phyloP scores from a whole-genome alignment of 805 yeast species.

The Barnettozyma botsteinii region DNA sequence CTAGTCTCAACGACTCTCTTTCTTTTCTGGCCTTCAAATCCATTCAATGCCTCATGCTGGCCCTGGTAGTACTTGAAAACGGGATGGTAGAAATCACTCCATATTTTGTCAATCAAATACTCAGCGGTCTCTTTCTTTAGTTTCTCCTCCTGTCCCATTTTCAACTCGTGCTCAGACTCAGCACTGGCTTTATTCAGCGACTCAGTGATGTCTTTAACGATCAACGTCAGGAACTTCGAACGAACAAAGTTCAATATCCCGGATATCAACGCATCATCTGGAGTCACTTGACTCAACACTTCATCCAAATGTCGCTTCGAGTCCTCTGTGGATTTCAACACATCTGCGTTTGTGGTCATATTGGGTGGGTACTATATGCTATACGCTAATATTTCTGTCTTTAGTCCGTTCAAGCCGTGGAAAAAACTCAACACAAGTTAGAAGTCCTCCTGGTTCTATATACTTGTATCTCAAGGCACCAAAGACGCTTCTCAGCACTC shows the following conservation, averaged over 20 bases:
- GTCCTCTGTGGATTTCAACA: constrained; percentile 7
- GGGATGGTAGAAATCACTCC: constrained; percentile 63
- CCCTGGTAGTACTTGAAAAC: constrained; percentile 44
- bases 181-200: constrained; percentile 7
- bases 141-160: constrained; percentile 10
- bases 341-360: constrained; percentile 4
- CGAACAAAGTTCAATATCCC: constrained; percentile 47
- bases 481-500: too few species aligned
- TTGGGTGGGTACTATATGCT: too few species aligned
- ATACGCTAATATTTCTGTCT: too few species aligned
- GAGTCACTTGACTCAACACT: constrained; percentile 9
- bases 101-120: constrained; percentile 43
- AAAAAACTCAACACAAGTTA: too few species aligned
- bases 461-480: too few species aligned
- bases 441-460: too few species aligned
- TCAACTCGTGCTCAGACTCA: neutral
- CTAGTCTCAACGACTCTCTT: constrained; percentile 45
- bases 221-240: constrained; percentile 39
- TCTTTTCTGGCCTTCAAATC: constrained; percentile 14
- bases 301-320: constrained; percentile 12
- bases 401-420: too few species aligned
- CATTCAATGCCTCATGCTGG: constrained; percentile 11
- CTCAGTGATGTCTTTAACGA: constrained; percentile 32
- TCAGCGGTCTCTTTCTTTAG: constrained; percentile 14
- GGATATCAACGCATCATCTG: constrained; percentile 19